Evolutionary conservation across 139 green algal genomes (phyloP).

Genomic region (Closterium sp.): DNA sequence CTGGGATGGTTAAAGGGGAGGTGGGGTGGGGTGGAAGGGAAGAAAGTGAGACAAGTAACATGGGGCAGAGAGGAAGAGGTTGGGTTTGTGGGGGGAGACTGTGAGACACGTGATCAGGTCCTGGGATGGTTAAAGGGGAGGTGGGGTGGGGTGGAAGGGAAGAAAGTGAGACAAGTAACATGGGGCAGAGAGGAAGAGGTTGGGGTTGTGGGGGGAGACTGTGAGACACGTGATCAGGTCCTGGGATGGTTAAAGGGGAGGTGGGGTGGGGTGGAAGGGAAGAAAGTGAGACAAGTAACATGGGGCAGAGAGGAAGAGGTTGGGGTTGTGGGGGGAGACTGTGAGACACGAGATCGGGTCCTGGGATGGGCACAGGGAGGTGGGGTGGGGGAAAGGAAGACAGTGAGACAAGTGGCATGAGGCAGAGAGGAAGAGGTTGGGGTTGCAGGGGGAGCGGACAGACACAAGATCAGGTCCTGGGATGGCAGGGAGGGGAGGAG

Average conservation of each 20-base stretch:
- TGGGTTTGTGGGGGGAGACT: conserved; percentile 38
- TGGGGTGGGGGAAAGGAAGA: too few species aligned
- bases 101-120: conserved; percentile 58
- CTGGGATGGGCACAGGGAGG: background rate
- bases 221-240: conserved; percentile 58
- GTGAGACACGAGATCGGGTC: background rate
- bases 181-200: conserved; percentile 61
- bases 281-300: too few species aligned
- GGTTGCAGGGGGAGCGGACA: too few species aligned
- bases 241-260: background rate
- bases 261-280: background rate
- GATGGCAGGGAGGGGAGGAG: too few species aligned
- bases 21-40: background rate
- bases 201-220: conserved; percentile 39
- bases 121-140: background rate
- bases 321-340: too few species aligned
- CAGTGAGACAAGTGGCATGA: too few species aligned
- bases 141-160: background rate
- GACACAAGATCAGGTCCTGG: background rate
- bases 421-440: too few species aligned
- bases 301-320: too few species aligned
- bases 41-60: too few species aligned
- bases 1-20: background rate
- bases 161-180: too few species aligned
- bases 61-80: conserved; percentile 61